A percentile compares a stretch with the other conserved stretches of the same genome.
phyloP scores from a whole-genome alignment of 2,329 filamentous ascomycete genomes.

The Phaeosphaeria sp. region DNA sequence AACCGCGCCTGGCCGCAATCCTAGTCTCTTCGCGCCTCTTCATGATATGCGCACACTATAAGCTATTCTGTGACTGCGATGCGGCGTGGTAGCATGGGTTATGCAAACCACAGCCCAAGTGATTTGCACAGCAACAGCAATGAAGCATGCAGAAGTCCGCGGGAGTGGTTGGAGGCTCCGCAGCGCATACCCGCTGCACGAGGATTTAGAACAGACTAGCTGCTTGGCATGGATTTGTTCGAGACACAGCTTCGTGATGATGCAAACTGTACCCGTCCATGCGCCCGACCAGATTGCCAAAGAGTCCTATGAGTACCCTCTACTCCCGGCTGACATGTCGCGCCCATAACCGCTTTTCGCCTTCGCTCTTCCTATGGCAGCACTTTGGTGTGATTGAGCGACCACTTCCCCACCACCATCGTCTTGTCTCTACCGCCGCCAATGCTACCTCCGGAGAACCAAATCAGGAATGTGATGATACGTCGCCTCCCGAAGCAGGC shows the following conservation, averaged over 20 bases:
- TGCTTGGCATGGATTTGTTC: slow-evolving; percentile 18
- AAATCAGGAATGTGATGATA: not conserved
- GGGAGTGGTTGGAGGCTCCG: slow-evolving; percentile 11
- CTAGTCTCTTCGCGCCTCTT: not conserved
- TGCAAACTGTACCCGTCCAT: not conserved
- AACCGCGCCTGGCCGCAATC: slow-evolving; percentile 8
- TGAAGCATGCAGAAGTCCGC: slow-evolving; percentile 16
- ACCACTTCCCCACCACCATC: slow-evolving; percentile 17
- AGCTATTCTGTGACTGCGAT: slow-evolving; percentile 5
- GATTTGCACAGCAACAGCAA: slow-evolving; percentile 1
- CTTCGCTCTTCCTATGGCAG: slow-evolving; percentile 41
- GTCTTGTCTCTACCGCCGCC: slow-evolving; percentile 23
- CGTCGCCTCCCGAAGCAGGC: not conserved
- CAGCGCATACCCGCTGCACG: not conserved
- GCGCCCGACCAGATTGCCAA: not conserved
- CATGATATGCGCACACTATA: not conserved
- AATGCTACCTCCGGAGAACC: not conserved
- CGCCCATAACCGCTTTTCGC: slow-evolving; percentile 41
- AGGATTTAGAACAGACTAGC: slow-evolving; percentile 17
- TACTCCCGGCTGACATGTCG: slow-evolving; percentile 35
- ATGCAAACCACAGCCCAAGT: too few relatives aligned
- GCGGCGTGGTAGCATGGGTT: too few relatives aligned
- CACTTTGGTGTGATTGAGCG: slow-evolving; percentile 34
- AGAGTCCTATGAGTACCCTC: slow-evolving; percentile 32
- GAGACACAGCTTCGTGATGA: not conserved